A percentile compares a stretch with the other conserved stretches of the same genome.
These are phyloP conservation scores for Medakamo hakoo DNA, from an alignment of 139 green algal genomes.

Conservation along the genomic window DNA sequence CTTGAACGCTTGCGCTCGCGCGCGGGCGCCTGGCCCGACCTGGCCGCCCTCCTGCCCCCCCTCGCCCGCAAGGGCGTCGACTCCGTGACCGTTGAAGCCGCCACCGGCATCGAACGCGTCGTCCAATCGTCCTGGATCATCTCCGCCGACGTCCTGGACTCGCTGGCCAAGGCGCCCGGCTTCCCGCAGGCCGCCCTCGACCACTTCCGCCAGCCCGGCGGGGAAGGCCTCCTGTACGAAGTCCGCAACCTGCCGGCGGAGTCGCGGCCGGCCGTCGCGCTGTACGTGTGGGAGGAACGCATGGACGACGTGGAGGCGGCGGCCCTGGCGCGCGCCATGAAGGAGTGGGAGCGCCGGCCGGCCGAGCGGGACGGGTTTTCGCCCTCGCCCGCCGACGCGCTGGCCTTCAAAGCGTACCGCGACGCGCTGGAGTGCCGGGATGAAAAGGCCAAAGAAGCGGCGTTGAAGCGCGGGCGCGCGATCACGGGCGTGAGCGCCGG, in stretches of 20 bases:
- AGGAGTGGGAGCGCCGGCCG: conserved; percentile 53
- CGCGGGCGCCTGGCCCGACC: conserved; percentile 44
- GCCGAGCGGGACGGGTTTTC: conserved; percentile 39
- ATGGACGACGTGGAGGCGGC: conserved; percentile 13
- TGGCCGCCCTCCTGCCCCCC: conserved; percentile 43
- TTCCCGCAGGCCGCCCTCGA: conserved; percentile 17
- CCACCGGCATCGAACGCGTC: conserved; percentile 43
- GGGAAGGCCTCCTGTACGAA: conserved; percentile 39
- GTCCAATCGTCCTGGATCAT: conserved; percentile 48
- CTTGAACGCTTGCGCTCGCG: conserved; percentile 25
- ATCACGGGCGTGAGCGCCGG: conserved; percentile 23
- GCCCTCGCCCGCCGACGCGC: conserved; percentile 39
- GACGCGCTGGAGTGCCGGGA: conserved; percentile 47
- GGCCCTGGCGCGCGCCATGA: conserved; percentile 46
- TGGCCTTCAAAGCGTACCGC: conserved; percentile 70
- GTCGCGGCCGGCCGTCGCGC: conserved; percentile 8
- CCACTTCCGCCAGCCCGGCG: conserved; percentile 27
- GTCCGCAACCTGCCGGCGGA: conserved; percentile 39
- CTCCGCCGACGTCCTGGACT: conserved; percentile 13
- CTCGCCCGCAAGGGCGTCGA: conserved; percentile 38
- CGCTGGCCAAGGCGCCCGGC: conserved; percentile 19
- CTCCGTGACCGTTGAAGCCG: conserved; percentile 27
- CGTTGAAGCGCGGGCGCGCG: conserved; percentile 28
- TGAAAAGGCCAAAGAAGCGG: conserved; percentile 19
- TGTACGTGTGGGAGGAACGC: conserved; percentile 4